These are phyloP conservation scores for Nyssa sinensis DNA, from an alignment of 148 eudicot genomes.

Conservation along the genomic window DNA sequence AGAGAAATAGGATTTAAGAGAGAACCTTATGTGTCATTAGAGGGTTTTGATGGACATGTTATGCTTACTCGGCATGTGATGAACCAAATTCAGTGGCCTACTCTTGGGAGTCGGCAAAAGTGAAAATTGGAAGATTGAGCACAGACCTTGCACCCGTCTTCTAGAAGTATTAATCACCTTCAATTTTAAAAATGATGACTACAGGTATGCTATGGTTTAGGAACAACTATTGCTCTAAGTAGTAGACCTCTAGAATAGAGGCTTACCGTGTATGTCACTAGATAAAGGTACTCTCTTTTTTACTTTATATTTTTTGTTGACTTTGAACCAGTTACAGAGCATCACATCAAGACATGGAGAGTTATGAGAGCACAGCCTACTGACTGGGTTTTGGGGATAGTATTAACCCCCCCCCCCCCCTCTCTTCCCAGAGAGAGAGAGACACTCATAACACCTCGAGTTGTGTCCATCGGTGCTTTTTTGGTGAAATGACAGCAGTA, in stretches of 20 bases:
- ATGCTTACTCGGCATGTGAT: neutral
- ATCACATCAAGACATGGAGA: neutral
- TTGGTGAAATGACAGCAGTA: neutral
- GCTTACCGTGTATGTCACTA: neutral
- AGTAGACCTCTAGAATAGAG: neutral
- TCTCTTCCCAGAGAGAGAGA: too few relatives aligned
- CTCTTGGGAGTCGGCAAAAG: neutral
- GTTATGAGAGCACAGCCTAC: neutral
- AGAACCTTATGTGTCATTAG: neutral
- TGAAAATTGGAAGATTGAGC: neutral
- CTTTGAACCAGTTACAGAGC: neutral
- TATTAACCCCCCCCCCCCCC: too few relatives aligned
- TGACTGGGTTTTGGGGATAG: too few relatives aligned
- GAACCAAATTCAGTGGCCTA: neutral
- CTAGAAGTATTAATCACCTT: neutral
- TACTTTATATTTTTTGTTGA: neutral
- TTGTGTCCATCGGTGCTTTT: neutral
- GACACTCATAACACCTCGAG: neutral
- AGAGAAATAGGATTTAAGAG: neutral
- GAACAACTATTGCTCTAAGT: neutral
- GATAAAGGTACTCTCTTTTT: neutral
- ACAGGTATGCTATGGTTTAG: neutral
- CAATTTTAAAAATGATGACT: neutral
- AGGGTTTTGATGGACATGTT: neutral
- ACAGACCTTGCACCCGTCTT: neutral